Conservation (phyloP, 2,329 filamentous ascomycete genomes). For the Monosporascus sp. region DNA sequence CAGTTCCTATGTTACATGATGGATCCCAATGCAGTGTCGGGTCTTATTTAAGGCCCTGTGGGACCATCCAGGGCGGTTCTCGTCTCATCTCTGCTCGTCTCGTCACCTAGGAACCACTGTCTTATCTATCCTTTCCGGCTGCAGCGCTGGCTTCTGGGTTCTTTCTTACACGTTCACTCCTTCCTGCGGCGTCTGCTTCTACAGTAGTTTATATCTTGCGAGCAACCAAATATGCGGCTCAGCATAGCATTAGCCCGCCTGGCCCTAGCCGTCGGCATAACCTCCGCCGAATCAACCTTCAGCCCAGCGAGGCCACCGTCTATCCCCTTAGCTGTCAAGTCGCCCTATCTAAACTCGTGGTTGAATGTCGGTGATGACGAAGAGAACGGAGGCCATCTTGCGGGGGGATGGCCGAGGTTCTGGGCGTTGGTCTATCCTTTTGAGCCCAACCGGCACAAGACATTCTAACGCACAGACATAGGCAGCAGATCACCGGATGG, state of each 20-base stretch:
- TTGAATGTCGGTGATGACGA: slow-evolving; percentile 55
- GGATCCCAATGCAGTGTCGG: not conserved
- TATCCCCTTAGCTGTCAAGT: slow-evolving; percentile 67
- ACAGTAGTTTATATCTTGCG: no score
- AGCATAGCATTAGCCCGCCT: slow-evolving; percentile 19
- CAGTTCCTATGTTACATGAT: no score
- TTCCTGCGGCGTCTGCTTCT: not conserved
- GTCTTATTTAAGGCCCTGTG: not conserved
- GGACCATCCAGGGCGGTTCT: not conserved
- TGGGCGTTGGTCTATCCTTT: slow-evolving; percentile 51
- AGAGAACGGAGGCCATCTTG: slow-evolving; percentile 60
- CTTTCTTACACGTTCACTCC: not conserved
- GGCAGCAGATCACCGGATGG: slow-evolving; percentile 58
- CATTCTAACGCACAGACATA: slow-evolving; percentile 20
- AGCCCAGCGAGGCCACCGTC: slow-evolving; percentile 61
- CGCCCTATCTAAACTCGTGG: slow-evolving; percentile 71
- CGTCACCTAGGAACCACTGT: not conserved
- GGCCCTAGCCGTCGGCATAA: slow-evolving; percentile 23
- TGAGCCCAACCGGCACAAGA: not conserved
- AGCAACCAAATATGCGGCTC: slow-evolving; percentile 19
- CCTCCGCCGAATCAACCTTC: slow-evolving; percentile 47
- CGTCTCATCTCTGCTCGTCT: not conserved
- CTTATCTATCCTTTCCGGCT: not conserved
- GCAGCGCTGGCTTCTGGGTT: not conserved
- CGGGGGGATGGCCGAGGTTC: slow-evolving; percentile 64